These are phyloP conservation scores for Phycomyces nitens DNA, from an alignment of 192 early-diverging fungal species.

Conservation along the genomic window DNA sequence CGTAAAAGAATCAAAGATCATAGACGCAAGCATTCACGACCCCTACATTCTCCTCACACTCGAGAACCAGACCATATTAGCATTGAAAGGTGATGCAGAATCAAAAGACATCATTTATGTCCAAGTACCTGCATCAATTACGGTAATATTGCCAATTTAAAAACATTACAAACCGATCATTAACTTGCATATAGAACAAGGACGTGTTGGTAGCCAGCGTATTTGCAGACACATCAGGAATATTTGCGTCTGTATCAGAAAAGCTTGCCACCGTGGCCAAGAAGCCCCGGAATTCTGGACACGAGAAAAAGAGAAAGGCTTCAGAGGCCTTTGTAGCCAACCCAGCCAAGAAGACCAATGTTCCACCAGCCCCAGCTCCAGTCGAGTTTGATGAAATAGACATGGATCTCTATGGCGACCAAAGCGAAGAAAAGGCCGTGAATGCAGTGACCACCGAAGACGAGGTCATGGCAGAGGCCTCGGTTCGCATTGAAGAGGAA, in stretches of 20 bases:
- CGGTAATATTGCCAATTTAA: too few species aligned
- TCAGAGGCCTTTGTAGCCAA: slow-evolving; percentile 3
- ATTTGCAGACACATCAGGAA: slow-evolving; percentile 46
- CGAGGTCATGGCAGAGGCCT: background rate
- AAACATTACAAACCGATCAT: background rate
- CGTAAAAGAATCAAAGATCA: slow-evolving; percentile 51
- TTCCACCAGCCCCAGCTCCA: background rate
- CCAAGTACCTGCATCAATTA: slow-evolving; percentile 38
- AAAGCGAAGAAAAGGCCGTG: background rate
- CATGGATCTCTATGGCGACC: slow-evolving; percentile 42
- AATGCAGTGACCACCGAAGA: background rate
- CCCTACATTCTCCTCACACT: slow-evolving; percentile 76
- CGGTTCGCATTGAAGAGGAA: slow-evolving; percentile 3
- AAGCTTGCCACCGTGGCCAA: background rate
- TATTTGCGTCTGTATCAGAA: slow-evolving; percentile 20
- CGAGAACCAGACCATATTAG: slow-evolving; percentile 55
- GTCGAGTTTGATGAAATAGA: slow-evolving; percentile 48
- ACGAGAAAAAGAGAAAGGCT: slow-evolving; percentile 3
- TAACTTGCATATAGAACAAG: slow-evolving; percentile 20
- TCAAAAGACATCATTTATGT: slow-evolving; percentile 39
- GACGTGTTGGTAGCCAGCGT: slow-evolving; percentile 39
- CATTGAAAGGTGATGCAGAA: slow-evolving; percentile 57
- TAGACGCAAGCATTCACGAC: slow-evolving; percentile 72
- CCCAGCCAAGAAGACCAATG: background rate
- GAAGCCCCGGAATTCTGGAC: background rate